Evolutionary conservation across 2,329 filamentous ascomycete species (phyloP).

Genomic region (Aureobasidium zeae): DNA sequence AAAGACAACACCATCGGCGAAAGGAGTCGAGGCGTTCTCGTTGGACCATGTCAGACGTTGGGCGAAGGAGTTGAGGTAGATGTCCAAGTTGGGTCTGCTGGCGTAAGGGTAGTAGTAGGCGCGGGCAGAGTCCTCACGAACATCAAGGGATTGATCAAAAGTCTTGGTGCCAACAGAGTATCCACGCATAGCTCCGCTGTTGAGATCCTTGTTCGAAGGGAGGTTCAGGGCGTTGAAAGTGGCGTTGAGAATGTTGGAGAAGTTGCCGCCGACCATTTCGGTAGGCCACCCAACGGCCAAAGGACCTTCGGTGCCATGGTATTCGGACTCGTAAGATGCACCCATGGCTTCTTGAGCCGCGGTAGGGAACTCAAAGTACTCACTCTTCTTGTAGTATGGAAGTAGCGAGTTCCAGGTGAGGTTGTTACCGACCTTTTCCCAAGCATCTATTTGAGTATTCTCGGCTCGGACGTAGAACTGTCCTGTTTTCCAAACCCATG

Average conservation of each 20-base stretch:
- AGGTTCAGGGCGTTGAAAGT: slow-evolving; percentile 31
- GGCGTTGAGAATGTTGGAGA: slow-evolving; percentile 27
- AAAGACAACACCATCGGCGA: slow-evolving; percentile 12
- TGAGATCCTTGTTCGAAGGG: slow-evolving; percentile 34
- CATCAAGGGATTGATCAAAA: slow-evolving; percentile 29
- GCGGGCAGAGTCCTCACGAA: slow-evolving; percentile 39
- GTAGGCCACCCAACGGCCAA: slow-evolving; percentile 5
- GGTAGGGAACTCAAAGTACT: slow-evolving; percentile 6
- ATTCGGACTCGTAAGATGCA: not conserved
- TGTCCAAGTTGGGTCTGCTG: slow-evolving; percentile 34
- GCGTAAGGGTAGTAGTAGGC: slow-evolving; percentile 40
- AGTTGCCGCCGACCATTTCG: slow-evolving; percentile 8
- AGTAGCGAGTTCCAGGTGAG: slow-evolving; percentile 1
- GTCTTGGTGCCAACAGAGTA: slow-evolving; percentile 38
- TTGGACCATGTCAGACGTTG: slow-evolving; percentile 33
- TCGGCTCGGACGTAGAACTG: slow-evolving; percentile 12
- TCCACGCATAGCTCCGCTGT: slow-evolving; percentile 37
- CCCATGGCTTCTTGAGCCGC: slow-evolving; percentile 1
- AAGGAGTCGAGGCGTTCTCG: not conserved
- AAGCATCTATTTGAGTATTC: slow-evolving; percentile 9
- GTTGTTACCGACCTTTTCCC: slow-evolving; percentile 11
- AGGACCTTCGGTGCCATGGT: slow-evolving; percentile 16
- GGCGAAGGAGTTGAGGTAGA: slow-evolving; percentile 37
- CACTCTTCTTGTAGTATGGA: slow-evolving; percentile 21
- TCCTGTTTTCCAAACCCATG: not conserved